Evolutionary conservation across 2,329 filamentous ascomycete species (phyloP), one percentile per base, ranked within the genome.

Genomic region (Rutstroemia sp.): DNA sequence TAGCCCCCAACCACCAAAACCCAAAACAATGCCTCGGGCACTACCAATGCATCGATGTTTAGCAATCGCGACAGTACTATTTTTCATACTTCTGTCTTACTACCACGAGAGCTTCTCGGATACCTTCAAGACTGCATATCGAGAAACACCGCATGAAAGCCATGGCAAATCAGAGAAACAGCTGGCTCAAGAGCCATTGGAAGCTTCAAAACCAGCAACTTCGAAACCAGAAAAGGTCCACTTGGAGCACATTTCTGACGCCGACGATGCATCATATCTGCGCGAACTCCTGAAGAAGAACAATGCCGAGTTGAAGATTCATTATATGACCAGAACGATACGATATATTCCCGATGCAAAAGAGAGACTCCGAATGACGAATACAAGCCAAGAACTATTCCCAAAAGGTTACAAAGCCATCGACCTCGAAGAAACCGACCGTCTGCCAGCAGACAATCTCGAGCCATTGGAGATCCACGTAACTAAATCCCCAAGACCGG

Each of bases 401-500:
- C 63, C 65, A 5, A 51, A 61, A 16, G 56, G 52, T 2, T 67
- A 66, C 46, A 45, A 48, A n/a, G 63, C 63, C 48, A 53, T 68
- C 19, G 60, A 54, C 2, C 53, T 65, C 7, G 50, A 54, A 12
- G 54, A 53, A 30, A 46, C 55, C 23, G 55, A 56, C 4, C 27
- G 48, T 3, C 52, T 68, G 16, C 64, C 64, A 9, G 45, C 56
- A 2, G 62, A 61, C 9, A 59, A 53, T 30, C 39, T 49, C 5
- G 34, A 48, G 12, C 48, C 61, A 6, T 50, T 68, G 34, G 58
- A 65, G 46, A 54, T 67, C 1, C 66, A 68, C 39, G 62, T 68
- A 23, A 64, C 65, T 48, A 59, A 62, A 42, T 81, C 44, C 4
- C 51, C 51, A 54, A 75, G 73, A 53, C 79, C 79, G 5, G 68